Evolutionary conservation across 2,329 filamentous ascomycete genomes (phyloP).

Genomic region (Alternaria solani): DNA sequence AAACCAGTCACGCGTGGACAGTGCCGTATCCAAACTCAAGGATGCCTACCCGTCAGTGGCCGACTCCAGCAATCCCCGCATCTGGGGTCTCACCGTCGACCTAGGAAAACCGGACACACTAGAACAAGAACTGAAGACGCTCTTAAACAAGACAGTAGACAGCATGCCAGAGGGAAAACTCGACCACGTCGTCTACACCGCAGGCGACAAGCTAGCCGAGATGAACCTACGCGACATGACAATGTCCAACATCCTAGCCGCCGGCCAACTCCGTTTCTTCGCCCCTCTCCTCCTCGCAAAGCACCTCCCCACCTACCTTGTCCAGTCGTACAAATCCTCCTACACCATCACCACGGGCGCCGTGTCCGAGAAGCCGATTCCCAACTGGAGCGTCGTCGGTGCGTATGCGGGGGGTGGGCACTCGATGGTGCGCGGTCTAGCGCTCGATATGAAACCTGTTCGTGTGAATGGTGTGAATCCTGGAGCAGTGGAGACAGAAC

Average conservation of each 20-base stretch:
- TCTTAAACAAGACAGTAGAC: constrained; percentile 54
- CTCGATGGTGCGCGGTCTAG: constrained; percentile 64
- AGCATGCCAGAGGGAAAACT: constrained; percentile 47
- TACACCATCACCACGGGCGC: constrained; percentile 66
- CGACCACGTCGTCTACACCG: constrained; percentile 67
- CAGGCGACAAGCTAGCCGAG: constrained; percentile 58
- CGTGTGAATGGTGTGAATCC: constrained; percentile 70
- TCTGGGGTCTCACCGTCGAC: constrained; percentile 59
- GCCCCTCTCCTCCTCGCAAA: constrained; percentile 63
- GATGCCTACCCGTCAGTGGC: constrained; percentile 53
- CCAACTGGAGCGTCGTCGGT: constrained; percentile 61
- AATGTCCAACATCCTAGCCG: constrained; percentile 52
- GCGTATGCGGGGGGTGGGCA: constrained; percentile 61
- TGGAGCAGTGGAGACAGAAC: constrained; percentile 59
- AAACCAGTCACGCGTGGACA: constrained; percentile 58
- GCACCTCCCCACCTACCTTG: constrained; percentile 56
- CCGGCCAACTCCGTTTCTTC: constrained; percentile 61
- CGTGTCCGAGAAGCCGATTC: constrained; percentile 60
- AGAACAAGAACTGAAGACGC: constrained; percentile 56
- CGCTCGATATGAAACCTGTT: constrained; percentile 69
- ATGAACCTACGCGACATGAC: constrained; percentile 50
- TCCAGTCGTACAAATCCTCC: constrained; percentile 53
- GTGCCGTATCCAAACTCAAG: constrained; percentile 57
- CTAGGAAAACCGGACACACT: constrained; percentile 58
- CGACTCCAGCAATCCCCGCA: constrained; percentile 30